A percentile compares a stretch with the other conserved stretches of the same genome.
These are phyloP conservation scores for Colletotrichum noveboracense DNA, from an alignment of 2,329 filamentous ascomycete genomes.

Conservation along the genomic window DNA sequence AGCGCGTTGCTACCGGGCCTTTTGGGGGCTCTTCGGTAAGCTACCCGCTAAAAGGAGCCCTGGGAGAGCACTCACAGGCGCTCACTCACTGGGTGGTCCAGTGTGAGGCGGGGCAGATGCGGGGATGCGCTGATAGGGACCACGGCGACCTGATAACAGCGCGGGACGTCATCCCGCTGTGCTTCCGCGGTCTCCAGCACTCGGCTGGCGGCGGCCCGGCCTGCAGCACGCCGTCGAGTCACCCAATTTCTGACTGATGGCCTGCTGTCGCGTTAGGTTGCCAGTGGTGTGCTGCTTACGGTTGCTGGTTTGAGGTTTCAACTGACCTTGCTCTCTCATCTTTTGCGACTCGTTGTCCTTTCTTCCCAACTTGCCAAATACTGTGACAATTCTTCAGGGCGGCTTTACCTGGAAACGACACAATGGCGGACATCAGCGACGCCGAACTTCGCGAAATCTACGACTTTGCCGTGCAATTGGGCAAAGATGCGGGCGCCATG, in stretches of 20 bases:
- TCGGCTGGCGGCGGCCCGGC: conserved; percentile 21
- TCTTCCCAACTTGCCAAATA: neutral
- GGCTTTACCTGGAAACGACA: neutral
- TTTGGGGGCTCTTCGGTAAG: neutral
- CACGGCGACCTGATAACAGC: neutral
- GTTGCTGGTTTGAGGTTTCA: neutral
- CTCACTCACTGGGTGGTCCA: neutral
- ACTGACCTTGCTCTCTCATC: neutral
- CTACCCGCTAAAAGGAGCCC: neutral
- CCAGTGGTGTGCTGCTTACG: neutral
- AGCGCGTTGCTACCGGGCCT: neutral
- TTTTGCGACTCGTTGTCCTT: neutral
- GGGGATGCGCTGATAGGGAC: conserved; percentile 1
- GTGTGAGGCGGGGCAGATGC: neutral
- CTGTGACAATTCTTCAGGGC: neutral
- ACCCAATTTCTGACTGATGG: neutral
- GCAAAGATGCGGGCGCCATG: conserved; percentile 71
- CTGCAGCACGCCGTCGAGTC: neutral
- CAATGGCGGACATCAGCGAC: conserved; percentile 33
- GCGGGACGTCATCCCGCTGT: conserved; percentile 14
- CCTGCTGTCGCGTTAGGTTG: neutral
- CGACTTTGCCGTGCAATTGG: conserved; percentile 72
- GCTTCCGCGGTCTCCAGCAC: conserved; percentile 11
- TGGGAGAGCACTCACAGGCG: neutral
- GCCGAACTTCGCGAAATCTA: conserved; percentile 69